Evolutionary conservation across 2,329 filamentous ascomycete species (phyloP), one percentile per base, ranked within the genome.

Genomic region (Chrysosphaeria jannelii): DNA sequence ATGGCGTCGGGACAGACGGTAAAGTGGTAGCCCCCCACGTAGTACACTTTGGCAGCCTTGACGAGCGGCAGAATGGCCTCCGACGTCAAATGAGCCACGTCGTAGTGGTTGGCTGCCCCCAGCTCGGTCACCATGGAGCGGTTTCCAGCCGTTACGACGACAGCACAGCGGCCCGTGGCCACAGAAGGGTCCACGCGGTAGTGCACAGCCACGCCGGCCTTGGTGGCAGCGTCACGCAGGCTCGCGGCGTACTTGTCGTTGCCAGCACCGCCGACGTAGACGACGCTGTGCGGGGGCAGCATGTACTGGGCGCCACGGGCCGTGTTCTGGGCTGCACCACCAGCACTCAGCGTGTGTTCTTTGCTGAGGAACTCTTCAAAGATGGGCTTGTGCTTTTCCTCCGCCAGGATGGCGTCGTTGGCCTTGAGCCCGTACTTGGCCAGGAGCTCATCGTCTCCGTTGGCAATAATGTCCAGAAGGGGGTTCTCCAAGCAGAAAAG

Each of bases 401-500:
- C 76, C 27, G 81, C 81, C 30, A 97, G 74, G 45, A 97, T 91
- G 38, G 85, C 85, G 46, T 97, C 81, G 52, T 97, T 90, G 45
- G 70, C 58, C 57, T 97, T 91, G 39, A 97, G 59, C 28, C 52
- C 65, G 45, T 97, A 97, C 57, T 91, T 89, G 35, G 79, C 53
- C 29, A 97, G 71, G 26, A 93, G 65, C 14, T 63, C 65, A 36
- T 79, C 58, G 47, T 81, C 62, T 37, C 78, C 88, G 36, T 52
- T 38, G 37, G 70, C 85, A 51, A 91, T 81, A 45, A 97, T 97
- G 44, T 97, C 74, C 79, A 36, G 6, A 27, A 19, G 8, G 24
- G 85, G 85, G 50, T 97, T 97, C 68, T 91, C 85, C 39, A 97
- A 52, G 49, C 71, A 85, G 41, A 93, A 59, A 39, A 97, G 70